phyloP scores from a whole-genome alignment of 345 rosid species.

The Rubroshorea leprosula region DNA sequence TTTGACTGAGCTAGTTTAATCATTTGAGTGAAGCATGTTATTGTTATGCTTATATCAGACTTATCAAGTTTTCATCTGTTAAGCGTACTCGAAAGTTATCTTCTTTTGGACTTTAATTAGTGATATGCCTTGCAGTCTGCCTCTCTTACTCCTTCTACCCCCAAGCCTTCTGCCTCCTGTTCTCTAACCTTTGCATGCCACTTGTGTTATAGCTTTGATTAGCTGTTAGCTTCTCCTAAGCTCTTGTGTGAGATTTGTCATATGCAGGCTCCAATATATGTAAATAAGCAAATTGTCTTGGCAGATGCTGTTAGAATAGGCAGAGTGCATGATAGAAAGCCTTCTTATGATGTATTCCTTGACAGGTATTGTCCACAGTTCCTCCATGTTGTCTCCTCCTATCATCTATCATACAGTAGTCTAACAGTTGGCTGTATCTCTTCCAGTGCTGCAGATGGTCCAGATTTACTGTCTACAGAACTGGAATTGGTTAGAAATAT shows the following conservation, averaged over 20 bases:
- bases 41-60: too few species aligned
- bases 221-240: slow-evolving; percentile 4
- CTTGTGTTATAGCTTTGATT: background rate
- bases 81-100: background rate
- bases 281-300: slow-evolving; percentile 66
- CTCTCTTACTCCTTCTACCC: too few species aligned
- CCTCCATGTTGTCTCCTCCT: background rate
- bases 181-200: too few species aligned
- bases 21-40: background rate
- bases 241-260: slow-evolving; percentile 16
- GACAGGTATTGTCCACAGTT: slow-evolving; percentile 47
- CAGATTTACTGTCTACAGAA: slow-evolving; percentile 66
- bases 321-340: slow-evolving; percentile 39
- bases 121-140: too few species aligned
- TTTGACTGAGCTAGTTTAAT: background rate
- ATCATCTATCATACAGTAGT: slow-evolving; percentile 33
- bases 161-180: too few species aligned
- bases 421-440: slow-evolving; percentile 25
- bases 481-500: slow-evolving; percentile 56
- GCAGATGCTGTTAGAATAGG: slow-evolving; percentile 73
- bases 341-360: slow-evolving; percentile 63
- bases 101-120: too few species aligned
- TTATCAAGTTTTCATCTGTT: background rate
- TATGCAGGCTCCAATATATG: slow-evolving; percentile 81
- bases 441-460: slow-evolving; percentile 74